Conservation (phyloP, 495 filamentous ascomycete species). For the Neurospora hispaniola region DNA sequence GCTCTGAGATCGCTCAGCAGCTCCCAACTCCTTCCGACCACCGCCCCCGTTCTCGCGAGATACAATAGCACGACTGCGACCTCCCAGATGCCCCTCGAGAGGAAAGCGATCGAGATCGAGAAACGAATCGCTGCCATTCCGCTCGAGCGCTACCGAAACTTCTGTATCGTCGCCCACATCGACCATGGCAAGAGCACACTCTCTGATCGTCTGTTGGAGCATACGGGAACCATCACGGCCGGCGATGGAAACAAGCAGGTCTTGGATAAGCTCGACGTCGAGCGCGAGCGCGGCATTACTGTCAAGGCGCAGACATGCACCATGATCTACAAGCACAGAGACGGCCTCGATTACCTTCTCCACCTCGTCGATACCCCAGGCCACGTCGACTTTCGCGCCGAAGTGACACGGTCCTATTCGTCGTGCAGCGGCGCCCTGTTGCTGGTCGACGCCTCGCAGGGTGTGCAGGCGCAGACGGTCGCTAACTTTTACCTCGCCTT, state of each 20-base stretch:
- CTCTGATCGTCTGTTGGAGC: constrained; percentile 80
- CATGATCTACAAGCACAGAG: constrained; percentile 77
- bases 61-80: neutral
- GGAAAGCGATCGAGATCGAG: constrained; percentile 48
- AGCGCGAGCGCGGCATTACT: constrained; percentile 90
- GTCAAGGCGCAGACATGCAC: constrained; percentile 98
- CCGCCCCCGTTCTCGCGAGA: neutral
- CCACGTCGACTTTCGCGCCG: constrained; percentile 88
- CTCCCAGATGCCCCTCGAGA: constrained; percentile 5
- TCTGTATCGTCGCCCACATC: constrained; percentile 97
- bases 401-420: constrained; percentile 89
- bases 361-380: constrained; percentile 96
- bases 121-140: constrained; percentile 77
- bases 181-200: constrained; percentile 98
- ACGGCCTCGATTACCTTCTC: constrained; percentile 79
- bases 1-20: neutral
- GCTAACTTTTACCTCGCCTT: constrained; percentile 98
- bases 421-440: constrained; percentile 89
- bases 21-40: neutral
- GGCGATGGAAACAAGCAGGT: constrained; percentile 88
- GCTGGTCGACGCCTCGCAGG: constrained; percentile 88
- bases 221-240: constrained; percentile 80
- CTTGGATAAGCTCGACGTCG: constrained; percentile 92
- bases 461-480: constrained; percentile 88
- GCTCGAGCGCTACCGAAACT: constrained; percentile 85